Percentiles rank a stretch among this genome's conserved stretches.
Evolutionary conservation across 2,329 filamentous ascomycete genomes (phyloP).

Genomic region (Emmonsiellopsis sp.): DNA sequence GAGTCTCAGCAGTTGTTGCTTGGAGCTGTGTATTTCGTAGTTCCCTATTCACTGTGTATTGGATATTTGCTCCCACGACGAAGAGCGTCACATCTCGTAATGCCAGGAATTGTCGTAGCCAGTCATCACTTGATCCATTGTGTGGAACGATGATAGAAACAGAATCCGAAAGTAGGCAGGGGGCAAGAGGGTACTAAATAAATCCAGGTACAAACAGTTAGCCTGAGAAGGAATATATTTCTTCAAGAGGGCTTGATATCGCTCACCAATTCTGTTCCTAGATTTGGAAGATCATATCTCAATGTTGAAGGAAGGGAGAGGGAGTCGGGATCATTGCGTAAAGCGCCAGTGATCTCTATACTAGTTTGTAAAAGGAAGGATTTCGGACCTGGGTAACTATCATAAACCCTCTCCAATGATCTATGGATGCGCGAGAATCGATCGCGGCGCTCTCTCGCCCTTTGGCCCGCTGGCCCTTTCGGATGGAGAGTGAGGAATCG

Average conservation of each 20-base stretch:
- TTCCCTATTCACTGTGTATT: conserved; percentile 28
- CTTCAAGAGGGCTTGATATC: background rate
- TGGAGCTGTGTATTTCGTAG: conserved; percentile 26
- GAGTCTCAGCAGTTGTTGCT: conserved; percentile 23
- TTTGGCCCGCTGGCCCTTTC: conserved; percentile 22
- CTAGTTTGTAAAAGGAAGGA: conserved; percentile 31
- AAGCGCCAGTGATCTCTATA: conserved; percentile 26
- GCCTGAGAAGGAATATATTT: background rate
- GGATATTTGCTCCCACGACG: conserved; percentile 30
- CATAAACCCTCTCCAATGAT: conserved; percentile 29
- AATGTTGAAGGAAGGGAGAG: conserved; percentile 25
- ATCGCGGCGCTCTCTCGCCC: conserved; percentile 27
- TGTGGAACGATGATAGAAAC: conserved; percentile 25
- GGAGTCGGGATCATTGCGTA: conserved; percentile 27
- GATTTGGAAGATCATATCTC: conserved; percentile 26
- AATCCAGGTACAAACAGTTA: background rate
- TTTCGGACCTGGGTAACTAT: conserved; percentile 30
- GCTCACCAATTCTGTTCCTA: conserved; percentile 29
- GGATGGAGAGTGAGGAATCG: conserved; percentile 32
- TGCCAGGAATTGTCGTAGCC: conserved; percentile 31
- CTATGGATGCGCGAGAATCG: conserved; percentile 31
- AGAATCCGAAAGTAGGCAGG: conserved; percentile 26
- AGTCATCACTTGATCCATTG: conserved; percentile 21
- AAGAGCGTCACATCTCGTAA: conserved; percentile 32
- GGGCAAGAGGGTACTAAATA: conserved; percentile 28